A percentile compares a stretch with the other conserved stretches of the same genome.
Evolutionary conservation across 2,329 filamentous ascomycete genomes (phyloP).

Genomic region (Trichocomaceae sp.): DNA sequence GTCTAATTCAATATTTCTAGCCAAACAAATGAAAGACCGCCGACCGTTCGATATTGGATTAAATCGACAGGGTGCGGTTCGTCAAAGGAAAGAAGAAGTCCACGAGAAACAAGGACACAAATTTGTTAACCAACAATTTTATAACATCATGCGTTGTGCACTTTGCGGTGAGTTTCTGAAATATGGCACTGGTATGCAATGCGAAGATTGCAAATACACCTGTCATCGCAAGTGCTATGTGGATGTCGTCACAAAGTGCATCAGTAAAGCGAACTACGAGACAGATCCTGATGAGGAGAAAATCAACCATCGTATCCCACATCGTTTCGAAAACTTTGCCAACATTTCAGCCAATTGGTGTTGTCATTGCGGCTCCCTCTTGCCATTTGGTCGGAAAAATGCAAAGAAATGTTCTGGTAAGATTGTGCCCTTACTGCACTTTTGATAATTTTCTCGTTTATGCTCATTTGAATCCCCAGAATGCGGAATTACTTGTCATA

Average conservation of each 20-base stretch:
- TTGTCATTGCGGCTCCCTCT: conserved; percentile 93
- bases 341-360: conserved; percentile 99
- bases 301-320: conserved; percentile 97
- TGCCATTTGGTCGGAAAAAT: conserved; percentile 92
- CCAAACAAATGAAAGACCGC: conserved; percentile 80
- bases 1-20: conserved; percentile 30
- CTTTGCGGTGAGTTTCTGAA: conserved; percentile 98
- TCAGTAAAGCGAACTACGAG: conserved; percentile 98
- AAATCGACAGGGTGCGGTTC: conserved; percentile 89
- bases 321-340: conserved; percentile 92
- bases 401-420: conserved; percentile 82
- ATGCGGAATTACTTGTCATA: conserved; percentile 86
- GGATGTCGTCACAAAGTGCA: conserved; percentile 97
- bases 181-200: conserved; percentile 98
- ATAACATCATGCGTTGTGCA: conserved; percentile 99
- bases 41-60: conserved; percentile 81
- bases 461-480: conserved; percentile 47
- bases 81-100: conserved; percentile 95
- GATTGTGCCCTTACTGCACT: background rate
- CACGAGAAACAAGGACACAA: conserved; percentile 99
- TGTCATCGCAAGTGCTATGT: conserved; percentile 97
- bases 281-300: conserved; percentile 98
- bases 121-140: conserved; percentile 97
- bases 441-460: background rate
- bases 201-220: conserved; percentile 98